Evolutionary conservation across 2,329 filamentous ascomycete genomes (phyloP), one percentile per base, ranked within the genome.

Genomic region (Aspergillus pseudonomiae): DNA sequence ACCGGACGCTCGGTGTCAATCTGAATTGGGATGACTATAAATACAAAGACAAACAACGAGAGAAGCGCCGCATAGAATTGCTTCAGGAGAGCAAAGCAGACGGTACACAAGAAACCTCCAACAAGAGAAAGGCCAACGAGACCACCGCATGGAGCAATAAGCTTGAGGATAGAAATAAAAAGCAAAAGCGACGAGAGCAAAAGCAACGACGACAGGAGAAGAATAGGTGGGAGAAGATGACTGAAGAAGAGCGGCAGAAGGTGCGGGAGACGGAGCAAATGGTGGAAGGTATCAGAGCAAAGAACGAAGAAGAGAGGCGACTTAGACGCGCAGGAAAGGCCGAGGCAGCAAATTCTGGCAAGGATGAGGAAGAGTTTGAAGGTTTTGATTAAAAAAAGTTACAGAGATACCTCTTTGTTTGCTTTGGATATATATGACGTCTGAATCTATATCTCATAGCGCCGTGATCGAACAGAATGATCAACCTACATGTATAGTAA

Each of bases 61-160:
- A 94, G 74, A 87, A 87, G 72, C 85, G 85, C 45, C 84, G 91
- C 19, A 81, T 82, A 67, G 84, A 83, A 57, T 85, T 85, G 4
- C 78, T 91, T 54, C 77, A 78, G 28, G 83, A 84, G 63, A 64
- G 55, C 46, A 81, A 78, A 52, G 74, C 78, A 41, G 77, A 75
- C 16, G 73, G 67, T 7, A 66, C 67, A 6, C 72, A 72, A 32
- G 69, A 72, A 34, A 73, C 74, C 80, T 83, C 74, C 21, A 76
- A 61, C 81, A 84, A 74, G 88, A 89, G 83, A 79, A 71, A 68
- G 26, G 85, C 70, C 85, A 87, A 76, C 82, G 87, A 76, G 84
- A 90, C 71, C 83, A 88, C 74, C 72, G 86, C 91, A 1, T 94
- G 91, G 90, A 94, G 90, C 76, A 85, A 83, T 62, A 91, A 91